Conservation (phyloP, 176 grass and related monocot species). For the Ampelocalamus luodianensis region DNA sequence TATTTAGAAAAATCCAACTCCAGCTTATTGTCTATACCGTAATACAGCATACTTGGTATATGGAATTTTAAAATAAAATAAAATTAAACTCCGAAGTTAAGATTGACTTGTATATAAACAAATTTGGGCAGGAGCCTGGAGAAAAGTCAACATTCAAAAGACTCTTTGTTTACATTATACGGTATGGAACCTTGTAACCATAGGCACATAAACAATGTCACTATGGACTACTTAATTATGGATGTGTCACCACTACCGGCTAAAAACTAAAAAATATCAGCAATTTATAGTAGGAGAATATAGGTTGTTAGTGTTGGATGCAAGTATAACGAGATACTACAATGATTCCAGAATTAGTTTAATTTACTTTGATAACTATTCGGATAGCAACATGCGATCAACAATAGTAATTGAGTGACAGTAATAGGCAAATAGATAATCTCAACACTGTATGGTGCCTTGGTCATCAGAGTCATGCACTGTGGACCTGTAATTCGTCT, state of each 20-base stretch:
- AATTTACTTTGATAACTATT: too few relatives aligned
- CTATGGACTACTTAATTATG: background rate
- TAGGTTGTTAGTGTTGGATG: background rate
- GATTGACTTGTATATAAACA: background rate
- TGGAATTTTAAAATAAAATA: too few relatives aligned
- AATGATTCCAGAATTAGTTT: background rate
- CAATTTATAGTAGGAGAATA: conserved; percentile 15
- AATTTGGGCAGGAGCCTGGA: background rate
- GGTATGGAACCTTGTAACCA: conserved; percentile 5
- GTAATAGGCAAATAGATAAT: too few relatives aligned
- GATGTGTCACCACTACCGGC: background rate
- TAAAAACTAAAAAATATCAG: conserved; percentile 9
- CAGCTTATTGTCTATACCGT: background rate
- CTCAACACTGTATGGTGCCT: too few relatives aligned
- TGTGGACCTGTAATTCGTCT: conserved; percentile 26
- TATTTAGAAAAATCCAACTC: background rate
- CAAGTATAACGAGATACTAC: background rate
- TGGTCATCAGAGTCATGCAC: too few relatives aligned
- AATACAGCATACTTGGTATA: background rate
- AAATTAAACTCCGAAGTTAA: background rate
- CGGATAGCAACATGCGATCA: too few relatives aligned
- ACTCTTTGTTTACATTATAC: background rate
- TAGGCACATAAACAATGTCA: background rate
- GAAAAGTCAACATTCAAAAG: conserved; percentile 14
- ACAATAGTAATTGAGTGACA: too few relatives aligned